Conservation (phyloP, 352 stramenopile species). For the Phytophthora citrophthora region DNA sequence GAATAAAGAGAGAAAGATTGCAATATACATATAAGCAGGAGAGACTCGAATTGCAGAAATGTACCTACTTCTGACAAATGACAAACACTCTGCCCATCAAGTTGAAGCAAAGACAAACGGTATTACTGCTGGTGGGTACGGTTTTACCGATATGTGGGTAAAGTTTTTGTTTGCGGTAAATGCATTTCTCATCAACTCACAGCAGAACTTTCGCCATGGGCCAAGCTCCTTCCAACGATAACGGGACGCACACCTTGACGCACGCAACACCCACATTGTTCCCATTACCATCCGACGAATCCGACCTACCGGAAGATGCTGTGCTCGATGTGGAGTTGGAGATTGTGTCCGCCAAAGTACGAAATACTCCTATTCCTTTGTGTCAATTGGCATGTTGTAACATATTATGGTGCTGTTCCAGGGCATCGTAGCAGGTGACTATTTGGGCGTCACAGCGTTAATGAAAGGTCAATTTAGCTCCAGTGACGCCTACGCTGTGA, state of each 20-base stretch:
- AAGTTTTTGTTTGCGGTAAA: slow-evolving; percentile 10
- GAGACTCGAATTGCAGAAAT: not conserved
- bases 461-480: slow-evolving; percentile 41
- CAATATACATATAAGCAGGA: not conserved
- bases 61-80: too few relatives aligned
- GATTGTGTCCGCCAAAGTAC: slow-evolving; percentile 44
- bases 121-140: slow-evolving; percentile 17
- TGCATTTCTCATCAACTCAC: not conserved
- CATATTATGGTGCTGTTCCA: not conserved
- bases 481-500: slow-evolving; percentile 45
- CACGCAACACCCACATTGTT: slow-evolving; percentile 16
- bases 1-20: slow-evolving; percentile 9
- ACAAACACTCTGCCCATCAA: not conserved
- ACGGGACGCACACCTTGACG: not conserved
- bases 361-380: slow-evolving; percentile 6
- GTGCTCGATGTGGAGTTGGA: slow-evolving; percentile 43
- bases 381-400: slow-evolving; percentile 2
- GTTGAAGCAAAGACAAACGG: slow-evolving; percentile 3
- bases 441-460: slow-evolving; percentile 29
- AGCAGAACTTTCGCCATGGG: slow-evolving; percentile 35
- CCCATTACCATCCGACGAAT: slow-evolving; percentile 24
- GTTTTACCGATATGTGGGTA: slow-evolving; percentile 10
- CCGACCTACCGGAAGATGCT: slow-evolving; percentile 17
- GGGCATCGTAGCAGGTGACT: slow-evolving; percentile 41
- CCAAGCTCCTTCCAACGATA: slow-evolving; percentile 26